phyloP scores from a whole-genome alignment of 352 stramenopile genomes.

The Pilasporangium apinafurcum region DNA sequence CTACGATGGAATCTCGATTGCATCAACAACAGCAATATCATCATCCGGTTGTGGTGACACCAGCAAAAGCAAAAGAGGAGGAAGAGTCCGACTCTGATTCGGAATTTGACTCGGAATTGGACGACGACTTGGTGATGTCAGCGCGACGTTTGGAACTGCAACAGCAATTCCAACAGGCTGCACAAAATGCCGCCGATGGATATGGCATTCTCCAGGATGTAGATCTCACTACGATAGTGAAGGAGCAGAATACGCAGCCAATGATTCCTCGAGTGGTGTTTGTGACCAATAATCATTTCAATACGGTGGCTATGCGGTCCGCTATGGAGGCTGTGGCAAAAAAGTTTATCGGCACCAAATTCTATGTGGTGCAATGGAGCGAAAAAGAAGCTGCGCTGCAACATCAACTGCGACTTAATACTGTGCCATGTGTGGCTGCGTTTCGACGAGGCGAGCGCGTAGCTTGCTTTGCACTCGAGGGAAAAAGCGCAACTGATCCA shows the following conservation, averaged over 20 bases:
- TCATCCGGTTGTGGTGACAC: not conserved
- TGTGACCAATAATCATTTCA: slow-evolving; percentile 13
- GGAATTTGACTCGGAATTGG: slow-evolving; percentile 14
- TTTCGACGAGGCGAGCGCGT: slow-evolving; percentile 46
- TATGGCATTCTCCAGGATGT: slow-evolving; percentile 43
- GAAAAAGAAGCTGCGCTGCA: slow-evolving; percentile 1
- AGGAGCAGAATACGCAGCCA: slow-evolving; percentile 24
- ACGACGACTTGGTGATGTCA: slow-evolving; percentile 25
- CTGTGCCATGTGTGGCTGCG: slow-evolving; percentile 26
- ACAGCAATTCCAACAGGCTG: slow-evolving; percentile 31
- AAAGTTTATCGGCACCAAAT: slow-evolving; percentile 51
- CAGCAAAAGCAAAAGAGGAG: not conserved
- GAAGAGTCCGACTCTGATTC: slow-evolving; percentile 9
- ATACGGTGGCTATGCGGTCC: slow-evolving; percentile 17
- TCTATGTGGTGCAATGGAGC: slow-evolving; percentile 26
- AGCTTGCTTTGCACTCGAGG: slow-evolving; percentile 32
- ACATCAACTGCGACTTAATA: slow-evolving; percentile 30
- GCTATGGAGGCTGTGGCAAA: slow-evolving; percentile 37
- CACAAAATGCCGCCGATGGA: slow-evolving; percentile 37
- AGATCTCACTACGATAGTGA: slow-evolving; percentile 16
- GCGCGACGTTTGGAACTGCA: slow-evolving; percentile 35
- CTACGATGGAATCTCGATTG: not conserved
- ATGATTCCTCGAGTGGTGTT: slow-evolving; percentile 38
- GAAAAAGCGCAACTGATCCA: slow-evolving; percentile 19
- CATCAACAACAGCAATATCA: not conserved